Conservation (phyloP, 805 yeast species). For the Candida maris region DNA sequence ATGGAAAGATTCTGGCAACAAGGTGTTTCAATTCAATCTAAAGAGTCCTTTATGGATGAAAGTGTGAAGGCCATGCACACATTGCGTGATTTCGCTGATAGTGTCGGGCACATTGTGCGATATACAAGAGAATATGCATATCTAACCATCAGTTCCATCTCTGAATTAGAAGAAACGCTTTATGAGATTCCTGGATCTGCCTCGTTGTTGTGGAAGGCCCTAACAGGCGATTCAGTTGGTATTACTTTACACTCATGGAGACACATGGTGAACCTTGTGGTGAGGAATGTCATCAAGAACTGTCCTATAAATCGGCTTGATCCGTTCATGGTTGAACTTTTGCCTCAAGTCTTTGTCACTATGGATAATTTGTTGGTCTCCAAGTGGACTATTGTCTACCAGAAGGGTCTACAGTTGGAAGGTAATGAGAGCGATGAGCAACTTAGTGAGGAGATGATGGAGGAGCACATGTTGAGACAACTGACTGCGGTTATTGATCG, state of each 20-base stretch:
- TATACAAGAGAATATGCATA: slow-evolving; percentile 96
- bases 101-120: slow-evolving; percentile 92
- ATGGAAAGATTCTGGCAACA: slow-evolving; percentile 98
- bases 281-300: slow-evolving; percentile 80
- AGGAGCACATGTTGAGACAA: slow-evolving; percentile 89
- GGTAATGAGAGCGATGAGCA: slow-evolving; percentile 68
- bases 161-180: slow-evolving; percentile 84
- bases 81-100: slow-evolving; percentile 93
- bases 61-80: slow-evolving; percentile 92
- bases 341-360: slow-evolving; percentile 72
- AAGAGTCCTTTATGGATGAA: slow-evolving; percentile 92
- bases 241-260: slow-evolving; percentile 95
- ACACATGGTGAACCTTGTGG: slow-evolving; percentile 87
- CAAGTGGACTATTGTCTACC: slow-evolving; percentile 70
- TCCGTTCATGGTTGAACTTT: slow-evolving; percentile 67
- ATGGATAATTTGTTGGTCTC: slow-evolving; percentile 69
- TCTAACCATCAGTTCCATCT: slow-evolving; percentile 81
- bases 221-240: slow-evolving; percentile 82
- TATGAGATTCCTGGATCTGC: slow-evolving; percentile 86
- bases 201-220: slow-evolving; percentile 70
- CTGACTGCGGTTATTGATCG: slow-evolving; percentile 89
- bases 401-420: slow-evolving; percentile 52
- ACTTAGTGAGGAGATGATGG: slow-evolving; percentile 96
- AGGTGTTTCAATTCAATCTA: slow-evolving; percentile 90
- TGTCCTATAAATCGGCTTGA: slow-evolving; percentile 74